Conservation (phyloP, 2,329 filamentous ascomycete species). For the Rhinocladiella mackenziei region DNA sequence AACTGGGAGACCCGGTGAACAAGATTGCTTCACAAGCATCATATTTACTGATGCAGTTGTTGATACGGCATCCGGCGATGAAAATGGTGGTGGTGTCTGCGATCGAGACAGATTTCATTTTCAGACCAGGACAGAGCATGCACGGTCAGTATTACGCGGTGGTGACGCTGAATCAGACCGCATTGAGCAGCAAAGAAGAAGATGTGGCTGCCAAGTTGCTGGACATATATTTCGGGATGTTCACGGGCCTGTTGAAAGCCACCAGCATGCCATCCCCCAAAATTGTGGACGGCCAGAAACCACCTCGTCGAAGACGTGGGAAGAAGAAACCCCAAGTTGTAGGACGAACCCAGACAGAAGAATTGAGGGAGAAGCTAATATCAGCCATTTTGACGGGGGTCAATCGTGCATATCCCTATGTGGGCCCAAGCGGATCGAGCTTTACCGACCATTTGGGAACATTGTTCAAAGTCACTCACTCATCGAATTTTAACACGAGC, state of each 20-base stretch:
- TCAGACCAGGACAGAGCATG: slow-evolving; percentile 78
- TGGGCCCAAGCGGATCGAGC: slow-evolving; percentile 71
- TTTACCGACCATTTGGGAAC: slow-evolving; percentile 91
- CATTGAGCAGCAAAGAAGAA: slow-evolving; percentile 79
- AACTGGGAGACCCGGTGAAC: slow-evolving; percentile 88
- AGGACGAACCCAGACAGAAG: slow-evolving; percentile 52
- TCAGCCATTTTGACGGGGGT: slow-evolving; percentile 90
- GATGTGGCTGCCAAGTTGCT: slow-evolving; percentile 74
- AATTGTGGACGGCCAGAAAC: slow-evolving; percentile 22
- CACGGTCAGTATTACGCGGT: slow-evolving; percentile 94
- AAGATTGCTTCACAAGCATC: slow-evolving; percentile 94
- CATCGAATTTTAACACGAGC: slow-evolving; percentile 97
- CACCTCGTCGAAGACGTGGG: slow-evolving; percentile 9
- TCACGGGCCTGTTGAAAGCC: slow-evolving; percentile 74
- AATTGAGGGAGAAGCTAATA: slow-evolving; percentile 84
- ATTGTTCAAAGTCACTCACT: slow-evolving; percentile 92
- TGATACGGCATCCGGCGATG: slow-evolving; percentile 88
- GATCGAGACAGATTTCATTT: slow-evolving; percentile 82
- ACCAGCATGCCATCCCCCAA: slow-evolving; percentile 38
- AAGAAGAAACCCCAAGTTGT: slow-evolving; percentile 28
- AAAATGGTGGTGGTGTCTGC: slow-evolving; percentile 79
- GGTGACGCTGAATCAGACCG: slow-evolving; percentile 95
- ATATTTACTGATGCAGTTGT: slow-evolving; percentile 85
- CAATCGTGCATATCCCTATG: slow-evolving; percentile 92
- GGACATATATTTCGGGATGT: slow-evolving; percentile 87